phyloP scores from a whole-genome alignment of 129 eudicot genomes.

The Cynara cardunculus region DNA sequence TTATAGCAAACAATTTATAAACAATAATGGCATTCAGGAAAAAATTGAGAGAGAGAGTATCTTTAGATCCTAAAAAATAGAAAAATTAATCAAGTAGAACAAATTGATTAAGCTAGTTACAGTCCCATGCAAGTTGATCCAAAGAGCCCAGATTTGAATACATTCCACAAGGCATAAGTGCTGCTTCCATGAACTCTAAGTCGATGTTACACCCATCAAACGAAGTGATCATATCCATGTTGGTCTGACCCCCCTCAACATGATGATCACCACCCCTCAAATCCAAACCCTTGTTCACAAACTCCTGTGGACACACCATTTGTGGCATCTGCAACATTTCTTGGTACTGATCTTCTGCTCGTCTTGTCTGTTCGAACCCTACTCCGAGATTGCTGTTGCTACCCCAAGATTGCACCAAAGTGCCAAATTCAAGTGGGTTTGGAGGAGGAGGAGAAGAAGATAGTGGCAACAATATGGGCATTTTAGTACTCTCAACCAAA shows the following conservation, averaged over 20 bases:
- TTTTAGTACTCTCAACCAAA: constrained; percentile 28
- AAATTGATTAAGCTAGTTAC: constrained; percentile 26
- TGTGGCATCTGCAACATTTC: constrained; percentile 24
- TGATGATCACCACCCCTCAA: constrained; percentile 15
- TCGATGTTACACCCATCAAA: constrained; percentile 59
- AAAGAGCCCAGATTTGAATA: constrained; percentile 39
- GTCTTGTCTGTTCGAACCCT: constrained; percentile 21
- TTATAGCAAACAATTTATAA: constrained; percentile 18
- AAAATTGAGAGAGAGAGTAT: neutral
- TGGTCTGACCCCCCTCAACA: constrained; percentile 1
- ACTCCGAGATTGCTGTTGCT: constrained; percentile 4
- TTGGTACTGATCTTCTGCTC: constrained; percentile 22
- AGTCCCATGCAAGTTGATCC: constrained; percentile 77
- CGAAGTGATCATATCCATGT: constrained; percentile 25
- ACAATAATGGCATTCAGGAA: neutral
- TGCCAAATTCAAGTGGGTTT: constrained; percentile 37
- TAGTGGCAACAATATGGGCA: constrained; percentile 24
- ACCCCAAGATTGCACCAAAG: constrained; percentile 35
- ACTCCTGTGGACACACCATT: constrained; percentile 19
- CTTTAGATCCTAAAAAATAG: constrained; percentile 18
- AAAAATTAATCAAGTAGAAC: neutral
- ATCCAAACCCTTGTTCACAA: constrained; percentile 19
- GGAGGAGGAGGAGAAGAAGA: constrained; percentile 24
- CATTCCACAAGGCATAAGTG: constrained; percentile 53
- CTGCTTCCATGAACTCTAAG: constrained; percentile 72